Evolutionary conservation across 305 asterid species (phyloP), one percentile per base, ranked within the genome.

Genomic region (Rubia peregrina): DNA sequence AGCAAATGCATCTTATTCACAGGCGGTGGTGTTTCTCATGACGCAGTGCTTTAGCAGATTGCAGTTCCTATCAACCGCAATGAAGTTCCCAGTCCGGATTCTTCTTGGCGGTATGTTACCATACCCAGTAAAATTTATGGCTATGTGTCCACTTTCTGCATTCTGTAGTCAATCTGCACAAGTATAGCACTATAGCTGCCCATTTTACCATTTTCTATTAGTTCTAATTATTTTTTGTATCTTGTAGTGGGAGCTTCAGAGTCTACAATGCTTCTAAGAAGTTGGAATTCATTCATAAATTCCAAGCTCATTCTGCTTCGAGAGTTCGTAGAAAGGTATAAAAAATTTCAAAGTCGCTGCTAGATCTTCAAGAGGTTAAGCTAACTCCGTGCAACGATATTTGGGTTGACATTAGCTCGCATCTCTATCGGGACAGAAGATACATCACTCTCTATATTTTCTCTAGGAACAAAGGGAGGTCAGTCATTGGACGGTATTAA

Each of bases 391-490:
- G 77, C 22, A 26, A 74, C 68, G 73, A 80, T 57, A 40, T 80
- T 7, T 81, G 83, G 87, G 51, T 55, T 17, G 70, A 69, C 56
- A 56, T 86, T 70, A 81, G 83, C 77, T 70, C 51, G 36, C 81
- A 80, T 22, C 19, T 78, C 42, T 40, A 21, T 69, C 89, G 85
- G 1, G 86, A 80, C 70, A 72, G 33, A 64, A 74, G 75, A 30
- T 89, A 84, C 46, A 78, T 90, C 68, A 91, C 81, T 7, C 77
- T 90, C 1, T 90, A 87, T 75, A 84, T 90, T 79, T 83, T 87
- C 57, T 87, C 97, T 1, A 44, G 80, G 65, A 78, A 65, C 9
- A 61, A 61, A 40, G 79, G 69, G 55, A 82, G 95, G 97, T 88
- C 61, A 44, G 76, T 36, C 59, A 63, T 73, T 30, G 17, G 70